Percentiles rank a stretch among this genome's conserved stretches.
phyloP scores from a whole-genome alignment of 257 asterid species.

The Solanum dulcamara region DNA sequence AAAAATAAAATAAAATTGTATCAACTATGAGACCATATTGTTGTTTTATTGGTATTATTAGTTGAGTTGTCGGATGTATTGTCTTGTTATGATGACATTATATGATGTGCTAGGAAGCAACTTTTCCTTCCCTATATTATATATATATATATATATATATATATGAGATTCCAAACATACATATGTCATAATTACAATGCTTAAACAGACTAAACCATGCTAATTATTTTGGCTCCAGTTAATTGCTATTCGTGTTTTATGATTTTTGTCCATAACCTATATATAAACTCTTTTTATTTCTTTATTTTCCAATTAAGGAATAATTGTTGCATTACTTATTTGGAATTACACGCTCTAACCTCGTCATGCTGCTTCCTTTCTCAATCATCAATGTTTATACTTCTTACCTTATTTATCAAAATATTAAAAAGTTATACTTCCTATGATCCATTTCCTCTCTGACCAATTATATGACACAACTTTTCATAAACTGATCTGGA shows the following conservation, averaged over 20 bases:
- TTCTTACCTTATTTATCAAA: not conserved
- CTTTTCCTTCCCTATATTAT: not conserved
- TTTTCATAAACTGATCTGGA: not conserved
- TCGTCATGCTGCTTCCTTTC: not conserved
- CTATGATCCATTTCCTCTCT: not conserved
- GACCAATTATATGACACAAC: not conserved
- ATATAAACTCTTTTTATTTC: not conserved
- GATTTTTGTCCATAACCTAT: not conserved
- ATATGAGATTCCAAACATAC: not conserved
- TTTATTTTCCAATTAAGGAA: not conserved
- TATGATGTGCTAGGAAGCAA: not conserved
- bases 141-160: too few relatives aligned
- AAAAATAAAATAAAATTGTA: too few relatives aligned
- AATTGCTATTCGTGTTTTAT: not conserved
- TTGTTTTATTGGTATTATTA: not conserved
- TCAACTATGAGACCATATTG: not conserved
- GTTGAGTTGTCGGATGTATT: not conserved
- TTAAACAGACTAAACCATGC: not conserved
- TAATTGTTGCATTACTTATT: not conserved
- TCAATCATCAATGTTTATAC: not conserved
- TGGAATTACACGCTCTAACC: not conserved
- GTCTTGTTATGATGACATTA: not conserved
- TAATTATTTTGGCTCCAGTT: not conserved
- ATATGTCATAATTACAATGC: not conserved
- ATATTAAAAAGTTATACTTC: not conserved